A percentile compares a stretch with the other conserved stretches of the same genome.
Conservation (phyloP, 2,329 filamentous ascomycete genomes). For the Paraphaeosphaeria sporulosa region DNA sequence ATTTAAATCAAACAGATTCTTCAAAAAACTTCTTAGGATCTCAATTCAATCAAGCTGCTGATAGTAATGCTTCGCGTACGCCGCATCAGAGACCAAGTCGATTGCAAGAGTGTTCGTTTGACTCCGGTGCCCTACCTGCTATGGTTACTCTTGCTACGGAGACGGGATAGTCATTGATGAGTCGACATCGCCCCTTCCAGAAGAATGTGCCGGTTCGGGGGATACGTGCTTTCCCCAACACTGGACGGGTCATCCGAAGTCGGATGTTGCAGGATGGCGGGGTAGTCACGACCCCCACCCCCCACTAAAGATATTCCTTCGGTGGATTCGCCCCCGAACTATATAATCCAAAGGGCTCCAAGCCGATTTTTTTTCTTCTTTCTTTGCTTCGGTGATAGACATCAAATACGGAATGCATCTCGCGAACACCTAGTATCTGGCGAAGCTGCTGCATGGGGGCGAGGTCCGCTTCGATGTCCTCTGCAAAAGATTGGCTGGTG, state of each 20-base stretch:
- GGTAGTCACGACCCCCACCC: background rate
- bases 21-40: background rate
- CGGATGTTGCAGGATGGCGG: conserved; percentile 2
- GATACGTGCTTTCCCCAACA: background rate
- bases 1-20: background rate
- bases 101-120: background rate
- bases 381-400: conserved; percentile 46
- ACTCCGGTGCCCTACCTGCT: too few species aligned
- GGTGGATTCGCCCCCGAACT: conserved; percentile 2
- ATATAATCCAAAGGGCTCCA: background rate
- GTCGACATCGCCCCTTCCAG: background rate
- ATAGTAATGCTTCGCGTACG: background rate
- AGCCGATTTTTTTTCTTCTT: too few species aligned
- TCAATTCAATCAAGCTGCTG: background rate
- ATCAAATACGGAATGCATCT: conserved; percentile 66
- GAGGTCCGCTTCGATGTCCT: conserved; percentile 65
- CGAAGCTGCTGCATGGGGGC: conserved; percentile 68
- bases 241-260: background rate
- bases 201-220: background rate
- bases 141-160: background rate
- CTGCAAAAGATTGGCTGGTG: conserved; percentile 62
- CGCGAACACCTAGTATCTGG: conserved; percentile 66
- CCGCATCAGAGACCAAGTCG: background rate
- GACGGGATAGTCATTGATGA: background rate
- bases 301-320: conserved; percentile 8